These are phyloP conservation scores for Excoecaria cochinchinensis DNA, from an alignment of 345 rosid genomes.

Conservation along the genomic window DNA sequence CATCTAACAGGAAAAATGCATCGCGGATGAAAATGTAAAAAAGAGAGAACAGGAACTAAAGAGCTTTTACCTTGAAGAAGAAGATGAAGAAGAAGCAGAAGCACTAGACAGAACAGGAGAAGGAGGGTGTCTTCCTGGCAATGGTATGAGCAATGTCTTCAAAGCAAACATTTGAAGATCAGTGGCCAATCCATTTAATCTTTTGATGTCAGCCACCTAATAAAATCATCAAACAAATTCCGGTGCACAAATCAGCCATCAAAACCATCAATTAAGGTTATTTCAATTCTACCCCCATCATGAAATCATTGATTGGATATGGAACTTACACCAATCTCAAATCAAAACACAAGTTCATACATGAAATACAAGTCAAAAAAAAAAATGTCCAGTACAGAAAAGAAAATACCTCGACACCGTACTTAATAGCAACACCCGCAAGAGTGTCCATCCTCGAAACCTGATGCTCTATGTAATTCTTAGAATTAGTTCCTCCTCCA, in stretches of 20 bases:
- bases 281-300: slow-evolving; percentile 3
- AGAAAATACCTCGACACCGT: slow-evolving; percentile 76
- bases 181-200: slow-evolving; percentile 73
- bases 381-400: neutral
- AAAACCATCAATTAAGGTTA: neutral
- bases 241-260: neutral
- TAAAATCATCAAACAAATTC: neutral
- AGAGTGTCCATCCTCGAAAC: slow-evolving; percentile 84
- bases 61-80: slow-evolving; percentile 41
- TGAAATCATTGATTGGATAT: neutral
- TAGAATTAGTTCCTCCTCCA: neutral
- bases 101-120: slow-evolving; percentile 52
- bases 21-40: neutral
- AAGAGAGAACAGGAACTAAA: neutral
- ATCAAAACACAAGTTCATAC: neutral
- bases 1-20: neutral
- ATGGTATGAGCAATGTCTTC: slow-evolving; percentile 65
- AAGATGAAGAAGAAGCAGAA: slow-evolving; percentile 29
- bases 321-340: neutral
- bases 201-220: slow-evolving; percentile 83
- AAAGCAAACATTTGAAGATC: slow-evolving; percentile 96
- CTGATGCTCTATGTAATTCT: slow-evolving; percentile 54
- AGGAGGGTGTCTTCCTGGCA: slow-evolving; percentile 88
- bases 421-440: slow-evolving; percentile 89
- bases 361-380: no score